Evolutionary conservation across 345 rosid genomes (phyloP).

Genomic region (Sapria himalayana): DNA sequence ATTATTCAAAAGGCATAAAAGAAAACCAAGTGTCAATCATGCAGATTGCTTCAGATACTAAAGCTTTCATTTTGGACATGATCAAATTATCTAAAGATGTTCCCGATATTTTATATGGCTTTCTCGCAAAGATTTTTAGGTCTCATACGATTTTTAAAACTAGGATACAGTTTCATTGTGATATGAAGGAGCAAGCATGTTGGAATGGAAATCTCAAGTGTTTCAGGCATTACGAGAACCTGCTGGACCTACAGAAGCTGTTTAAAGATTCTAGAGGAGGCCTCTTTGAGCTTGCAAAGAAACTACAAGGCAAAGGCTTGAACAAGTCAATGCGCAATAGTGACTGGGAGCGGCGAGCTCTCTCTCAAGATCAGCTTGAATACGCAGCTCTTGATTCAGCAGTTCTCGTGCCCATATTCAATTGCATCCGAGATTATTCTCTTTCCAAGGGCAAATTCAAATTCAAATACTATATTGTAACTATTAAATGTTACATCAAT

Average conservation of each 20-base stretch:
- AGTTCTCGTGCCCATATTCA: slow-evolving; percentile 61
- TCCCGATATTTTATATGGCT: slow-evolving; percentile 38
- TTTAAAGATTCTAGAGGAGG: slow-evolving; percentile 60
- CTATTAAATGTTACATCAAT: too few relatives aligned
- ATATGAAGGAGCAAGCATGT: slow-evolving; percentile 35
- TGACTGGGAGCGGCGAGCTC: slow-evolving; percentile 78
- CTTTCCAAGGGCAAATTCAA: slow-evolving; percentile 23
- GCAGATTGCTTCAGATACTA: slow-evolving; percentile 66
- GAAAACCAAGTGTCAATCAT: slow-evolving; percentile 82
- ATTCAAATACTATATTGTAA: slow-evolving; percentile 72
- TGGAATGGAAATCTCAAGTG: slow-evolving; percentile 57
- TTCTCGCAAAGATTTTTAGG: slow-evolving; percentile 56
- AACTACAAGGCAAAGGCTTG: slow-evolving; percentile 72
- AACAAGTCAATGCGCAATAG: slow-evolving; percentile 79
- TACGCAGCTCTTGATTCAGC: slow-evolving; percentile 87
- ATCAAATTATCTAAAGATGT: slow-evolving; percentile 49
- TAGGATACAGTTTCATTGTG: slow-evolving; percentile 69
- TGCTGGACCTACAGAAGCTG: slow-evolving; percentile 59
- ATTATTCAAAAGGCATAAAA: slow-evolving; percentile 46
- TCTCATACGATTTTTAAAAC: slow-evolving; percentile 58
- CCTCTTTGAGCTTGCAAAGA: slow-evolving; percentile 67
- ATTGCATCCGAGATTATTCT: slow-evolving; percentile 21
- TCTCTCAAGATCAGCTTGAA: slow-evolving; percentile 69
- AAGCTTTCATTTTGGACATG: slow-evolving; percentile 67
- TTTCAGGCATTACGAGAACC: slow-evolving; percentile 64